phyloP scores from a whole-genome alignment of 495 filamentous ascomycete species.

The Talaromyces proteolyticus region DNA sequence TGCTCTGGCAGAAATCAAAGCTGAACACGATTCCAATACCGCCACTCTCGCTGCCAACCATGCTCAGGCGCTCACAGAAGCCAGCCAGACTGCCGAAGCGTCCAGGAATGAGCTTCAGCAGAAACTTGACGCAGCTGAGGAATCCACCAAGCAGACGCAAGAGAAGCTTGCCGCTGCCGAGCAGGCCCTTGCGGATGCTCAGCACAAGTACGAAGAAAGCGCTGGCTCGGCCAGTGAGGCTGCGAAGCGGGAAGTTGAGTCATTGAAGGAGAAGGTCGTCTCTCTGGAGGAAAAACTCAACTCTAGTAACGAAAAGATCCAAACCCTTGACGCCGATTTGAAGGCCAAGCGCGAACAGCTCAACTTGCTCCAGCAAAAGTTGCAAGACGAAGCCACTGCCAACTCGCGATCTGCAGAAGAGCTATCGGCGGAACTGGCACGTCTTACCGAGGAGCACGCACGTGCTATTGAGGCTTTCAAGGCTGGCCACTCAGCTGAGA shows the following conservation, averaged over 20 bases:
- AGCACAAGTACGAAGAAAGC: conserved; percentile 26
- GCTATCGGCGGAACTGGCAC: conserved; percentile 18
- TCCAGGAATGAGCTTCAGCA: conserved; percentile 31
- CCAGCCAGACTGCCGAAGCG: conserved; percentile 28
- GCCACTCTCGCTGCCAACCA: conserved; percentile 24
- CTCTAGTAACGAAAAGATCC: conserved; percentile 30
- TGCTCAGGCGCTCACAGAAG: conserved; percentile 27
- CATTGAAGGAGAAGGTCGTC: conserved; percentile 33
- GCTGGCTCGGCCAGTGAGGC: conserved; percentile 26
- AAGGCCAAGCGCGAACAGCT: conserved; percentile 33
- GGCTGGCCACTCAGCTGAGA: conserved; percentile 23
- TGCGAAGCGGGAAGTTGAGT: conserved; percentile 35
- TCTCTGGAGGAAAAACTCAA: conserved; percentile 32
- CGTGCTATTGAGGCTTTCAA: conserved; percentile 25
- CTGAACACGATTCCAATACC: conserved; percentile 29
- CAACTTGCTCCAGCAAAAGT: conserved; percentile 28
- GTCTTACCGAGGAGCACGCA: conserved; percentile 23
- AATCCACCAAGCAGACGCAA: conserved; percentile 20
- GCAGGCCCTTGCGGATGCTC: conserved; percentile 17
- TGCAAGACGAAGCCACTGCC: conserved; percentile 26
- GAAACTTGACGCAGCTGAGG: conserved; percentile 32
- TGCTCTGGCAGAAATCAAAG: conserved; percentile 25
- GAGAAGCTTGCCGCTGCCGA: conserved; percentile 8
- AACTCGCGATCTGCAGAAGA: conserved; percentile 28
- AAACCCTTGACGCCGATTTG: conserved; percentile 34